Conservation (phyloP, 2,329 filamentous ascomycete species). For the Coniella lustricola region DNA sequence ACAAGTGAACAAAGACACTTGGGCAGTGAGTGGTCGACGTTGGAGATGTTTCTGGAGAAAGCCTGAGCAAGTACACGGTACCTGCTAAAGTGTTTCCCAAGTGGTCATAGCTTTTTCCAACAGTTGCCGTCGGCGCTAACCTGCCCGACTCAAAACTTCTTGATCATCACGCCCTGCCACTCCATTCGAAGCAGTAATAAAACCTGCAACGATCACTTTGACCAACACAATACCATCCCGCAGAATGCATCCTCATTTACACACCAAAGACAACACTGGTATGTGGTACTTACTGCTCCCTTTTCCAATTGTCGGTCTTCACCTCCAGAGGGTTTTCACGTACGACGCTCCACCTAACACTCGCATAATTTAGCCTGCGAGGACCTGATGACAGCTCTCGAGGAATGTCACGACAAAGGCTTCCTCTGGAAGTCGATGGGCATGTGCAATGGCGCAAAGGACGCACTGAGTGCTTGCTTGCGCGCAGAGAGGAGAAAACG, state of each 20-base stretch:
- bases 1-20: too few relatives aligned
- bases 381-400: slow-evolving; percentile 86
- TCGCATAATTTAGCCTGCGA: slow-evolving; percentile 64
- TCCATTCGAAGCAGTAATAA: neutral
- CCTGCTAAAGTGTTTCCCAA: neutral
- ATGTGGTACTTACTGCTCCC: slow-evolving; percentile 21
- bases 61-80: neutral
- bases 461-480: slow-evolving; percentile 77
- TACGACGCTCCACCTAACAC: slow-evolving; percentile 1
- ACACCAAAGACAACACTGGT: slow-evolving; percentile 89
- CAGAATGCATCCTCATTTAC: slow-evolving; percentile 93
- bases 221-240: neutral
- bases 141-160: neutral
- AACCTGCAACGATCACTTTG: neutral
- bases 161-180: neutral
- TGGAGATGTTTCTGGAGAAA: neutral
- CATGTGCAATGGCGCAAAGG: slow-evolving; percentile 83
- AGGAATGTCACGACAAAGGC: slow-evolving; percentile 88
- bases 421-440: slow-evolving; percentile 90
- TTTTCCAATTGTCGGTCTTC: too few relatives aligned
- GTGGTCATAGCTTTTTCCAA: slow-evolving; percentile 13
- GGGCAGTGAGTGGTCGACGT: neutral
- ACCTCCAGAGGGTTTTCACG: neutral
- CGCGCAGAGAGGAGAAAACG: slow-evolving; percentile 72
- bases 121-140: neutral